Evolutionary conservation across 2,329 filamentous ascomycete genomes (phyloP).

Genomic region (Cordyceps cicadae): DNA sequence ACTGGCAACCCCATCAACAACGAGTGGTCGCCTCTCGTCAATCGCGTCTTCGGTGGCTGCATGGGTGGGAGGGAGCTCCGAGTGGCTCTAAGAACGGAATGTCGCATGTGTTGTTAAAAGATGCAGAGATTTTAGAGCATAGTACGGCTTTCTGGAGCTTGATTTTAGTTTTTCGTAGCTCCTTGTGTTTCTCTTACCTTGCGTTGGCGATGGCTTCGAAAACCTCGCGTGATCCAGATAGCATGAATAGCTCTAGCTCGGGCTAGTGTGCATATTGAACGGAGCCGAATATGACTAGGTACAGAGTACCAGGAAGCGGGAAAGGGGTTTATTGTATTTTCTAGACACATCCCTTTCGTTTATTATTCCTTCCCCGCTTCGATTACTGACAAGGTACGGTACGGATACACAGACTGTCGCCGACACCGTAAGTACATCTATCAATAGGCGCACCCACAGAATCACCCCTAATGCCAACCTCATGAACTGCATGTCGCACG

Average conservation of each 20-base stretch:
- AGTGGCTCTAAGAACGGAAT: not conserved
- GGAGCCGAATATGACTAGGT: not conserved
- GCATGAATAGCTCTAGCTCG: not conserved
- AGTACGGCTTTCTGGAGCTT: too few species aligned
- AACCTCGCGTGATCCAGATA: not conserved
- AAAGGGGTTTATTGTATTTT: too few species aligned
- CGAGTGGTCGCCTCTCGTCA: not conserved
- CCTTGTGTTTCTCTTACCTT: not conserved
- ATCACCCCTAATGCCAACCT: not conserved
- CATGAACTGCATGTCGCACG: not conserved
- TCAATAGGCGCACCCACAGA: too few species aligned
- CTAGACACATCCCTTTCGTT: too few species aligned
- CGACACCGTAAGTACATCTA: too few species aligned
- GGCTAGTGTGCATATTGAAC: not conserved
- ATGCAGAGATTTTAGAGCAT: not conserved
- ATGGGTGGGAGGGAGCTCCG: not conserved
- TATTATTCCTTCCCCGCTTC: too few species aligned
- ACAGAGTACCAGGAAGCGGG: not conserved
- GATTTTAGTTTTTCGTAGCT: not conserved
- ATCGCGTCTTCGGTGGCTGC: not conserved
- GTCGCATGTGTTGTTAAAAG: not conserved
- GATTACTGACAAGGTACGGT: too few species aligned
- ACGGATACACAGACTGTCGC: too few species aligned
- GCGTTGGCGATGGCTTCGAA: conserved; percentile 2
- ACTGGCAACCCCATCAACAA: not conserved